phyloP scores from a whole-genome alignment of 1,284 basidiomycete species.

The Cryptococcus sp. region DNA sequence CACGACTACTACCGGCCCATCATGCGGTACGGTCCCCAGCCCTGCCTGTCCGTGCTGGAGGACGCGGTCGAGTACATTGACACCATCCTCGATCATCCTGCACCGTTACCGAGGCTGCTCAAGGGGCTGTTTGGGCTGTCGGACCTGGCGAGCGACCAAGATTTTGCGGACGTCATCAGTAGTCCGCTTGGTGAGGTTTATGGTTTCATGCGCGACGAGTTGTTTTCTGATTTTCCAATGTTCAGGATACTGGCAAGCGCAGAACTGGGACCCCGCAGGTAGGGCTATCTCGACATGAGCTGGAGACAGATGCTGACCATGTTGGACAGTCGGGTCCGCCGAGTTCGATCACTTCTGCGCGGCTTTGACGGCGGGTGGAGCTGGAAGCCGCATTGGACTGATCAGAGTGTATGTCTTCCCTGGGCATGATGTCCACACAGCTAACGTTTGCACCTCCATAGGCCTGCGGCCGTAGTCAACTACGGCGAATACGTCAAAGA shows the following conservation, averaged over 20 bases:
- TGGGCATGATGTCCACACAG: background rate
- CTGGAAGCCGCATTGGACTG: constrained; percentile 30
- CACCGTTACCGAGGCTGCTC: constrained; percentile 52
- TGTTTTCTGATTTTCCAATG: background rate
- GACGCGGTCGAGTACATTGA: constrained; percentile 65
- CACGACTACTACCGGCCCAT: constrained; percentile 78
- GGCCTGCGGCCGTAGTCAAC: constrained; percentile 59
- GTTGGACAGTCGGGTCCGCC: constrained; percentile 28
- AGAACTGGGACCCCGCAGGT: constrained; percentile 70
- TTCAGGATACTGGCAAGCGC: constrained; percentile 58
- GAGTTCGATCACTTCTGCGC: constrained; percentile 59
- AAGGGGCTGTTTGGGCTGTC: constrained; percentile 72
- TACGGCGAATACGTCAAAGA: constrained; percentile 73
- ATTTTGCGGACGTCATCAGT: constrained; percentile 69
- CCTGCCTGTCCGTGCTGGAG: constrained; percentile 68
- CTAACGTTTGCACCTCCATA: constrained; percentile 8
- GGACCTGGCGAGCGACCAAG: constrained; percentile 65
- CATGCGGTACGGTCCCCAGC: constrained; percentile 65
- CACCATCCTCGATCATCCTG: constrained; percentile 54
- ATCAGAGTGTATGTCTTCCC: constrained; percentile 26
- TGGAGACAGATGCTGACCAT: constrained; percentile 14
- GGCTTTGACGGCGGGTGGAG: constrained; percentile 52
- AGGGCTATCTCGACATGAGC: constrained; percentile 4
- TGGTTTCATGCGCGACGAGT: background rate
- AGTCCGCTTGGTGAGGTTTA: constrained; percentile 29